A percentile compares a stretch with the other conserved stretches of the same genome.
Evolutionary conservation across 805 yeast species (phyloP).

Genomic region (Candida ovalis): DNA sequence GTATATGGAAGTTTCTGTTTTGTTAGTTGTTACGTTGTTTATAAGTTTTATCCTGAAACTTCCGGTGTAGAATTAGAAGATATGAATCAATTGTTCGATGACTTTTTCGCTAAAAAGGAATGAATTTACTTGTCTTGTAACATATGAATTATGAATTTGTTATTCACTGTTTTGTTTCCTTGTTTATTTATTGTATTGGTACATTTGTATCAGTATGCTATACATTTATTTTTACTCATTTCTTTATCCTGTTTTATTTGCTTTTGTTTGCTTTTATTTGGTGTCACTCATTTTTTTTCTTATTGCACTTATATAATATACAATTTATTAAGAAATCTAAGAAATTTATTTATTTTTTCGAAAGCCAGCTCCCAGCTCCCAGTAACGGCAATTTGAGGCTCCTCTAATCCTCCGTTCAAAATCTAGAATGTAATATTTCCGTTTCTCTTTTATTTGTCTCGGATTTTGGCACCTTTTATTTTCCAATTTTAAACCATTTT

Average conservation of each 20-base stretch:
- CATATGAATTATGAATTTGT: neutral
- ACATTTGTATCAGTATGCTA: neutral
- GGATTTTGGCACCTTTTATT: slow-evolving; percentile 1
- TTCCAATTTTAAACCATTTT: slow-evolving; percentile 32
- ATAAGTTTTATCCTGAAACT: slow-evolving; percentile 49
- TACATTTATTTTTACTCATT: neutral
- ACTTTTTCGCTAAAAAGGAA: slow-evolving; percentile 10
- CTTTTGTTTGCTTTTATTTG: slow-evolving; percentile 11
- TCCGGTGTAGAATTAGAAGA: slow-evolving; percentile 51
- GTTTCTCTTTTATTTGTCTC: no score
- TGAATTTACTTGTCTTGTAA: no score
- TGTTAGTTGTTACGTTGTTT: slow-evolving; percentile 38
- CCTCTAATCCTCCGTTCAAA: no score
- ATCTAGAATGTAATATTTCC: no score
- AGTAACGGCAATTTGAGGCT: no score
- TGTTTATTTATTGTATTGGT: neutral
- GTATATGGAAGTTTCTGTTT: slow-evolving; percentile 73
- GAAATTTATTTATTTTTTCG: no score
- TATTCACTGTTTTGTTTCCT: neutral
- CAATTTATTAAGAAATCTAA: neutral
- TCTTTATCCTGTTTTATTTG: neutral
- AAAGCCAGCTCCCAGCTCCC: no score
- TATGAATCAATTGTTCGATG: slow-evolving; percentile 48
- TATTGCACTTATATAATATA: neutral
- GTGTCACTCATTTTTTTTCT: neutral